Percentiles rank a stretch among this genome's conserved stretches.
These are phyloP conservation scores for Cryptosporidium ubiquitum DNA, from an alignment of 169 alveolate species.

Conservation along the genomic window DNA sequence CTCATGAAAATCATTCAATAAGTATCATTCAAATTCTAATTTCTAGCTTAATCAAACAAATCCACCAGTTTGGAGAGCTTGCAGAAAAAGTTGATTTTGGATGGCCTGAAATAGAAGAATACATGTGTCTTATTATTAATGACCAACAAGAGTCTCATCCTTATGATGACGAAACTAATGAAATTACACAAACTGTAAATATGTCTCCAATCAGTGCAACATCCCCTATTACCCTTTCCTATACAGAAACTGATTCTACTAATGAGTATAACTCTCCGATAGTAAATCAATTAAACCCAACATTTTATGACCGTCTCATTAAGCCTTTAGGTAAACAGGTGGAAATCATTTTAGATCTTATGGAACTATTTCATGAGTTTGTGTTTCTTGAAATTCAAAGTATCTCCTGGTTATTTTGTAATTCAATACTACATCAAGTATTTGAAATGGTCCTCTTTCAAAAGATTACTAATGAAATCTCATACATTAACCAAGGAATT, in stretches of 20 bases:
- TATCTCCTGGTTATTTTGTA: background rate
- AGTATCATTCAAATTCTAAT: slow-evolving; percentile 11
- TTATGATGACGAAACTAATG: background rate
- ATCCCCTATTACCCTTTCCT: slow-evolving; percentile 57
- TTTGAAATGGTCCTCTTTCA: slow-evolving; percentile 58
- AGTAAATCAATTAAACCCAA: slow-evolving; percentile 7
- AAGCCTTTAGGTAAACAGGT: slow-evolving; percentile 3
- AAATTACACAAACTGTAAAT: background rate
- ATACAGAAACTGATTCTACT: slow-evolving; percentile 23
- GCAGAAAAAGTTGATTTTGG: slow-evolving; percentile 1
- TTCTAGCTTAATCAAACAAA: slow-evolving; percentile 14
- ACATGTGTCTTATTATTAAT: background rate
- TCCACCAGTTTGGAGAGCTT: slow-evolving; percentile 19
- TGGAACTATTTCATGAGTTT: slow-evolving; percentile 41
- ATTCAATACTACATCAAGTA: slow-evolving; percentile 16
- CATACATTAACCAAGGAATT: background rate
- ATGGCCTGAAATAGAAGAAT: slow-evolving; percentile 51
- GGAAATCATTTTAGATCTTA: background rate
- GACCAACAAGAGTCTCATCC: background rate
- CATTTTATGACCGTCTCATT: slow-evolving; percentile 20
- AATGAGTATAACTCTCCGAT: slow-evolving; percentile 21
- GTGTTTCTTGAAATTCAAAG: slow-evolving; percentile 4
- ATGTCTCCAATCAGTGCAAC: slow-evolving; percentile 19
- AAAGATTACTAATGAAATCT: slow-evolving; percentile 3
- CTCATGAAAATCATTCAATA: background rate